Evolutionary conservation across 2,329 filamentous ascomycete species (phyloP), one percentile per base, ranked within the genome.

Genomic region (Trichoderma lentiforme): DNA sequence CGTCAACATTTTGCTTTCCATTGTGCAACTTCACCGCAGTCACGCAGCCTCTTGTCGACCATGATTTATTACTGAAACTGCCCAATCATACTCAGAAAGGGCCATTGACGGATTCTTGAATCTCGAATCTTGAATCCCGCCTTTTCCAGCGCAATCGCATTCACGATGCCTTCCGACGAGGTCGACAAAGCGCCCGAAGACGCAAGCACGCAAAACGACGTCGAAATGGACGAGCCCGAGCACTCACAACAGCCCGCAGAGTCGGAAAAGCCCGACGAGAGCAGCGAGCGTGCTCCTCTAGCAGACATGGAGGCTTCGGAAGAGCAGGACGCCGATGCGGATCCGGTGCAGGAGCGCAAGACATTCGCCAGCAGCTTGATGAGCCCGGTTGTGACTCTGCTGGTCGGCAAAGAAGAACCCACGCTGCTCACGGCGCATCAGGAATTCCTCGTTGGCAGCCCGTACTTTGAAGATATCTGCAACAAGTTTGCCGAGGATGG

Each of bases 341-440:
- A 81, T 80, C 18, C 78, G 3, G 78, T 77, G 6, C 73, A 76
- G 24, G 78, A 82, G 68, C 83, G 84, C 75, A 75, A 78, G 6
- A 83, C 81, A 43, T 91, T 89, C 76, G 80, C 86, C 64, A 86
- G 84, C 77, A 92, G 91, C 76, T 84, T 94, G 26, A 87, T 85
- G 74, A 93, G 91, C 74, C 91, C 92, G 0, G 85, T 93, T 12
- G 88, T 94, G 36, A 89, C 89, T 18, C 82, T 94, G 32, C 78
- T 90, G n/a, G 85, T 94, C 24, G 91, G 92, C 14, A 81, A 82
- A 62, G 90, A 86, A 71, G 88, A 89, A 5, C 85, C 88, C 76
- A 90, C 89, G 11, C 85, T 90, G 36, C 86, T 98, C 72, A 91
- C 89, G 28, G 93, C 93, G 7, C 95, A 98, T 81, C 92, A 97